Evolutionary conservation across 116 monocot genomes (phyloP).

Genomic region (Trichopus zeylanicus): DNA sequence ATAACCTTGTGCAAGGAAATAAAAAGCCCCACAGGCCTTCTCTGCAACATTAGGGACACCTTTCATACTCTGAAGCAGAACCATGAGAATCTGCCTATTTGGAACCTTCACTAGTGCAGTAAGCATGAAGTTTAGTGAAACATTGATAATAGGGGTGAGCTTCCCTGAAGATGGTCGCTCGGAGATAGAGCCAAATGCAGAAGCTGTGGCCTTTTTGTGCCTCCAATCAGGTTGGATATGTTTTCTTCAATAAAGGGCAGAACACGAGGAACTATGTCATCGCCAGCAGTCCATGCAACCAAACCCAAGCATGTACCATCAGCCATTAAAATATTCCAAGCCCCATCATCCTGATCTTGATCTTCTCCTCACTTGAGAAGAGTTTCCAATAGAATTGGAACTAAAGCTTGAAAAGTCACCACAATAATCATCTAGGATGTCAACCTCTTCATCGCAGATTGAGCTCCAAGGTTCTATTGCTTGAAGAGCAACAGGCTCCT

Average conservation of each 20-base stretch:
- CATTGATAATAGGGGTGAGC: slow-evolving; percentile 34
- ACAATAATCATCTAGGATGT: slow-evolving; percentile 43
- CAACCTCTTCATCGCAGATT: too few relatives aligned
- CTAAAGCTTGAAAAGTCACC: slow-evolving; percentile 32
- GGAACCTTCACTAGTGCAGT: slow-evolving; percentile 32
- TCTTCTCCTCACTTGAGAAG: slow-evolving; percentile 45
- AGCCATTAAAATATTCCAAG: slow-evolving; percentile 50
- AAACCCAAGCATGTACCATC: slow-evolving; percentile 48
- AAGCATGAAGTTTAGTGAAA: slow-evolving; percentile 51
- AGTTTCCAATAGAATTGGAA: slow-evolving; percentile 37
- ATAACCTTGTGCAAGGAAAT: too few relatives aligned
- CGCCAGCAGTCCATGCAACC: slow-evolving; percentile 39
- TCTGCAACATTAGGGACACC: too few relatives aligned
- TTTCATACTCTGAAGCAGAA: too few relatives aligned
- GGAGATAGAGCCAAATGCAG: slow-evolving; percentile 48
- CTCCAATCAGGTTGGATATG: slow-evolving; percentile 35
- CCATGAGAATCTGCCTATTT: too few relatives aligned
- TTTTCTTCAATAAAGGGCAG: slow-evolving; percentile 44
- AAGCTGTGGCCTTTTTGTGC: slow-evolving; percentile 45
- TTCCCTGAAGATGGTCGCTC: slow-evolving; percentile 49
- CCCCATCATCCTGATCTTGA: slow-evolving; percentile 46
- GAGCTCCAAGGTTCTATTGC: slow-evolving; percentile 43
- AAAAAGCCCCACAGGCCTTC: too few relatives aligned
- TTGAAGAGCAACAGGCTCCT: slow-evolving; percentile 38
- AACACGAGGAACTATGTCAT: slow-evolving; percentile 40